Evolutionary conservation across 495 filamentous ascomycete species (phyloP).

Genomic region (Darksidea phi): DNA sequence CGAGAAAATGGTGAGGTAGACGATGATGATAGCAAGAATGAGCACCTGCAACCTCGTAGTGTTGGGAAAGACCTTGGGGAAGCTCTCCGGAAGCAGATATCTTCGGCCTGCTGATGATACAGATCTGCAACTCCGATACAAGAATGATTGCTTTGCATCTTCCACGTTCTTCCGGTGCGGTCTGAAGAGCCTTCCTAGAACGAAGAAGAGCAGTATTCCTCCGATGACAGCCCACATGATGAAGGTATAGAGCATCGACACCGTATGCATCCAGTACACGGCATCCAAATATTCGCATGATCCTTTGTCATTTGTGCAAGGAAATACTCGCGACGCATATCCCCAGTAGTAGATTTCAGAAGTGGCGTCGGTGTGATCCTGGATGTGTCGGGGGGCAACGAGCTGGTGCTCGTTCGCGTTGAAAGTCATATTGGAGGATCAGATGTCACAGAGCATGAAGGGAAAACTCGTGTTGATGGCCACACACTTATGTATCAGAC

Average conservation of each 20-base stretch:
- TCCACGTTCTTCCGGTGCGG: constrained; percentile 20
- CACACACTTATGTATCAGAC: background rate
- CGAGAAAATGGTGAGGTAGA: constrained; percentile 60
- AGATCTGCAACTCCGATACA: constrained; percentile 16
- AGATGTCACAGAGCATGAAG: background rate
- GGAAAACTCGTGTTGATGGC: background rate
- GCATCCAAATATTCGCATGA: constrained; percentile 64
- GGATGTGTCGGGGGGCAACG: constrained; percentile 39
- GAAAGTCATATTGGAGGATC: background rate
- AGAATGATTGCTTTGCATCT: background rate
- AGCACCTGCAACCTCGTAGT: constrained; percentile 51
- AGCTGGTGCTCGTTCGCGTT: background rate
- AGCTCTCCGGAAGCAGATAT: constrained; percentile 45
- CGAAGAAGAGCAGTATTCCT: constrained; percentile 47
- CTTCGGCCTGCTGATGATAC: constrained; percentile 24
- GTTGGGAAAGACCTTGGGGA: constrained; percentile 41
- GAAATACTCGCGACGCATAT: constrained; percentile 56
- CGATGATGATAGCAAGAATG: constrained; percentile 50
- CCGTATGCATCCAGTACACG: constrained; percentile 60
- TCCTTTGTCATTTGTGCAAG: constrained; percentile 59
- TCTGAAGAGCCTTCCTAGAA: constrained; percentile 34
- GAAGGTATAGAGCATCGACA: constrained; percentile 59
- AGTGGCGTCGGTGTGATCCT: constrained; percentile 44
- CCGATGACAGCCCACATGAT: constrained; percentile 60
- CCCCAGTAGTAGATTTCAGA: constrained; percentile 59